phyloP scores from a whole-genome alignment of 2,329 filamentous ascomycete species.

The Pseudogymnoascus sp. region DNA sequence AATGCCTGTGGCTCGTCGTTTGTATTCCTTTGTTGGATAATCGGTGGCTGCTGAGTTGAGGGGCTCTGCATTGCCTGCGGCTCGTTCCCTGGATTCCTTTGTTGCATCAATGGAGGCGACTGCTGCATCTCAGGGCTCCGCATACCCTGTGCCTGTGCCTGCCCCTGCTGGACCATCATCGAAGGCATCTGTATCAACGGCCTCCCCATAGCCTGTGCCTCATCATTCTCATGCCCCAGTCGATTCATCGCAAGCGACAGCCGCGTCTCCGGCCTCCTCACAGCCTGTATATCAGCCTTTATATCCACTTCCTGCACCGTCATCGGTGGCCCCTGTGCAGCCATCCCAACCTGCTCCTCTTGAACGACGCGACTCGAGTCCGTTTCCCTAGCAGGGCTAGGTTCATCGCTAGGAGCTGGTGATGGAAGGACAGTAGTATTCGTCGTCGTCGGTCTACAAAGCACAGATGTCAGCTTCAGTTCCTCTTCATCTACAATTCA shows the following conservation, averaged over 20 bases:
- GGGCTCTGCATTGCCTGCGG: not conserved
- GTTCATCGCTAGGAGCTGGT: slow-evolving; percentile 54
- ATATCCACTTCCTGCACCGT: not conserved
- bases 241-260: not conserved
- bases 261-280: not conserved
- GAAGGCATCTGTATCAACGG: not conserved
- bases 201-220: not conserved
- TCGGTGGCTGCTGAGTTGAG: not conserved
- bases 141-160: not conserved
- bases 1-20: not conserved
- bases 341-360: not conserved
- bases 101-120: not conserved
- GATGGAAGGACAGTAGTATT: slow-evolving; percentile 43
- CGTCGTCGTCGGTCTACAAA: slow-evolving; percentile 10
- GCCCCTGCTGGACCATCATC: not conserved
- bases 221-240: not conserved
- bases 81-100: not conserved
- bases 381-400: slow-evolving; percentile 34
- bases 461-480: not conserved
- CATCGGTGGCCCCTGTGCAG: not conserved
- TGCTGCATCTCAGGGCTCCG: not conserved
- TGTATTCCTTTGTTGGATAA: not conserved
- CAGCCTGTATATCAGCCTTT: not conserved
- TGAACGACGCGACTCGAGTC: not conserved
- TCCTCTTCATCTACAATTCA: slow-evolving; percentile 9